phyloP scores from a whole-genome alignment of 345 rosid genomes.

The Arabis alpina region DNA sequence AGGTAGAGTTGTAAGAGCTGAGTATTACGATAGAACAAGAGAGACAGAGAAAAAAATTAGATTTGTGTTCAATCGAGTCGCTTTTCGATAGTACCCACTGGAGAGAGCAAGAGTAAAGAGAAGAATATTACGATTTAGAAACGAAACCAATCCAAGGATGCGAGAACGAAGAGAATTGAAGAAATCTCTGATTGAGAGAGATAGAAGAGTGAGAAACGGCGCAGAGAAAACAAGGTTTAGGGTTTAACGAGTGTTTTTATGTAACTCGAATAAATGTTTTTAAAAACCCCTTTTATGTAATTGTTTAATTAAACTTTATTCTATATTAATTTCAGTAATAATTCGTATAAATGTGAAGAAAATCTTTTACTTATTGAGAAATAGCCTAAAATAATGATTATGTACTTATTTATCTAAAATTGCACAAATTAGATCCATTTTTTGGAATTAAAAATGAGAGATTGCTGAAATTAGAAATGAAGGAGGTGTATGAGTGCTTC shows the following conservation, averaged over 20 bases:
- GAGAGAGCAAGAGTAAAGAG: background rate
- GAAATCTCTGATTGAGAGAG: constrained; percentile 1
- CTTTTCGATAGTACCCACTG: background rate
- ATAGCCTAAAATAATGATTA: too few species aligned
- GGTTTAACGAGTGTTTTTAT: background rate
- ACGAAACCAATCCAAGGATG: constrained; percentile 8
- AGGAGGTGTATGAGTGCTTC: too few species aligned
- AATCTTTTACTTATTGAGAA: too few species aligned
- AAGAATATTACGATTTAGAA: constrained; percentile 7
- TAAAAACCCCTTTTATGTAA: too few species aligned
- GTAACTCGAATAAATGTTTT: background rate
- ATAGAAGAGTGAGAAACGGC: constrained; percentile 13
- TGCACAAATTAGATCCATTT: too few species aligned
- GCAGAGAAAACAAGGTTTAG: constrained; percentile 11
- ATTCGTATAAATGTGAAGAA: too few species aligned
- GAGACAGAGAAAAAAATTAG: background rate
- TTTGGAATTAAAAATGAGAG: too few species aligned
- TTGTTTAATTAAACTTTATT: too few species aligned
- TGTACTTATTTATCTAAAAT: too few species aligned
- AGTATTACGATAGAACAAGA: background rate
- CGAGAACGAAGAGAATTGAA: constrained; percentile 3
- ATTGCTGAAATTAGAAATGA: too few species aligned
- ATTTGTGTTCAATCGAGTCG: background rate
- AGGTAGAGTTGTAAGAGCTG: background rate
- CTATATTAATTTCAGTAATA: too few species aligned